Conservation (phyloP, 345 rosid species). For the Eutrema japonicum region DNA sequence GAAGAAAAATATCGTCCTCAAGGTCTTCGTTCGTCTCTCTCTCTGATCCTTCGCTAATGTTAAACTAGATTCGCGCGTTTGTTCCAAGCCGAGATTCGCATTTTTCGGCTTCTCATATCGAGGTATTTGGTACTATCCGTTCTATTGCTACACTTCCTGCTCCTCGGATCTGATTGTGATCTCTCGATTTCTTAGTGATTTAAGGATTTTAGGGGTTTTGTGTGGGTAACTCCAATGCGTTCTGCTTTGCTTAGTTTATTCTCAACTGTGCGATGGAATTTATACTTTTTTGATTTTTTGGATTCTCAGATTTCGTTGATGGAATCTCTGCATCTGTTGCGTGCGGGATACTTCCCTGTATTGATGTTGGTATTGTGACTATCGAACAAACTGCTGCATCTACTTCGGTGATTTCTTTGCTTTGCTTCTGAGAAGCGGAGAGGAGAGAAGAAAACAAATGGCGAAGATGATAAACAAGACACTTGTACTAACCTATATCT, state of each 20-base stretch:
- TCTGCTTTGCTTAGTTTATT: slow-evolving; percentile 22
- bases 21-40: slow-evolving; percentile 12
- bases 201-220: slow-evolving; percentile 29
- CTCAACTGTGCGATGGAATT: slow-evolving; percentile 13
- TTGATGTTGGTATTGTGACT: slow-evolving; percentile 32
- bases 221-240: slow-evolving; percentile 13
- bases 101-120: slow-evolving; percentile 20
- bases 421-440: slow-evolving; percentile 32
- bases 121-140: slow-evolving; percentile 7
- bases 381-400: slow-evolving; percentile 19
- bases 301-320: slow-evolving; percentile 35
- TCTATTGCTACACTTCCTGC: background rate
- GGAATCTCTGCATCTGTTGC: slow-evolving; percentile 38
- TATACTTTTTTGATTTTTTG: background rate
- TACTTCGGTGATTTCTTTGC: slow-evolving; percentile 9
- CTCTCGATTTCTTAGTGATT: slow-evolving; percentile 23
- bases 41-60: slow-evolving; percentile 20
- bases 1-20: background rate
- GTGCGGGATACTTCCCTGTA: slow-evolving; percentile 26
- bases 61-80: slow-evolving; percentile 38
- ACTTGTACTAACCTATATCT: slow-evolving; percentile 77
- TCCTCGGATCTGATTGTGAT: slow-evolving; percentile 45
- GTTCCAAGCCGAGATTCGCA: slow-evolving; percentile 37
- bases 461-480: slow-evolving; percentile 71
- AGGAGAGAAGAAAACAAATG: slow-evolving; percentile 25